Evolutionary conservation across 1,284 basidiomycete genomes (phyloP).

Genomic region (Tausonia pullulans): DNA sequence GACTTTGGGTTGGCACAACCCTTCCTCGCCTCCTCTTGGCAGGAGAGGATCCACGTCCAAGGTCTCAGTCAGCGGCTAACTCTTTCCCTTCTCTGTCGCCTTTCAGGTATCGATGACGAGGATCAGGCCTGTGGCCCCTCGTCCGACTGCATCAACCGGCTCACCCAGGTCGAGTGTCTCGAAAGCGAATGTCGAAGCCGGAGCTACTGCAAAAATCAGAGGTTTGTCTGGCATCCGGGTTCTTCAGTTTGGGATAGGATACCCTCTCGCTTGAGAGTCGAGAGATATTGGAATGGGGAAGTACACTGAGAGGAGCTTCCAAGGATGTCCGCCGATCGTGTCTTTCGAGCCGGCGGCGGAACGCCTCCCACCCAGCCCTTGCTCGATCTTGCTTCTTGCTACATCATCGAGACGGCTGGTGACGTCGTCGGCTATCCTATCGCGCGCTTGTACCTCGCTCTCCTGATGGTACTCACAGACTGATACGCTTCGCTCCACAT

Average conservation of each 20-base stretch:
- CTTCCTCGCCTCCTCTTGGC: background rate
- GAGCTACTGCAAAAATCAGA: conserved; percentile 77
- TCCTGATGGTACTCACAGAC: background rate
- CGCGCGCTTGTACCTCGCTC: too few relatives aligned
- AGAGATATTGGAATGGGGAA: too few relatives aligned
- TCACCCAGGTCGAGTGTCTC: conserved; percentile 94
- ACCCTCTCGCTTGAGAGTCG: too few relatives aligned
- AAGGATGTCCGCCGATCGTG: too few relatives aligned
- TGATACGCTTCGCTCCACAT: background rate
- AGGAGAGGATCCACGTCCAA: background rate
- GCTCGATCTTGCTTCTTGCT: too few relatives aligned
- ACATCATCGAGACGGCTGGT: too few relatives aligned
- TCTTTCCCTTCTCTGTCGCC: conserved; percentile 16
- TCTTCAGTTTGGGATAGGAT: too few relatives aligned
- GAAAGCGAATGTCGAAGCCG: conserved; percentile 76
- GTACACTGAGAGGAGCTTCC: background rate
- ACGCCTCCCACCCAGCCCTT: too few relatives aligned
- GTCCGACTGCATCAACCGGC: conserved; percentile 92
- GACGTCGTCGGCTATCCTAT: too few relatives aligned
- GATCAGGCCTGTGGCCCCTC: conserved; percentile 70
- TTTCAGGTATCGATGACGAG: conserved; percentile 41
- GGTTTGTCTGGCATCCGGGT: conserved; percentile 43
- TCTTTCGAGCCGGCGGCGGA: too few relatives aligned
- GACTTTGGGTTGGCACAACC: background rate
- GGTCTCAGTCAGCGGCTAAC: background rate